These are phyloP conservation scores for Striga asiatica DNA, from an alignment of 257 asterid genomes.

Conservation along the genomic window DNA sequence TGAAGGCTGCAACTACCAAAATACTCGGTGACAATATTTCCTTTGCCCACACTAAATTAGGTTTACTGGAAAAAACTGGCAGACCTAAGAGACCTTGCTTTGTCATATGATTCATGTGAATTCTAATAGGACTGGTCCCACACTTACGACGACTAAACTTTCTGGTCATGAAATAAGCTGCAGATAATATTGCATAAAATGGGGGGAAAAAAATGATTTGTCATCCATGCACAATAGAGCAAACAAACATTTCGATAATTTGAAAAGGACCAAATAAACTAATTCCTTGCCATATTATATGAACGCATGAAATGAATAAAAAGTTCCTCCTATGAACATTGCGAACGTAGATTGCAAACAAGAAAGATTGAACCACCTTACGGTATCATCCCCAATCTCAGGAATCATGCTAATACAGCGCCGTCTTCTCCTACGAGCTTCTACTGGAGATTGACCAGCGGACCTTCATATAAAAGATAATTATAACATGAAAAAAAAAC, in stretches of 20 bases:
- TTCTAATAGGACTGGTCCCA: background rate
- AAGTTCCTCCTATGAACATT: too few species aligned
- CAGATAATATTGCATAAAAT: background rate
- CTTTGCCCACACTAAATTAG: too few species aligned
- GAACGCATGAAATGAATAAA: slow-evolving; percentile 12
- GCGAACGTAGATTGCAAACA: slow-evolving; percentile 18
- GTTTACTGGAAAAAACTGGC: background rate
- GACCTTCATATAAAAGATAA: slow-evolving; percentile 50
- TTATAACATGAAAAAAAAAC: background rate
- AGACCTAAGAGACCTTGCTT: slow-evolving; percentile 5
- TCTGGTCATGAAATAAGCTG: background rate
- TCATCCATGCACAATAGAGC: too few species aligned
- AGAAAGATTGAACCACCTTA: slow-evolving; percentile 51
- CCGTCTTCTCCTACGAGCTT: slow-evolving; percentile 73
- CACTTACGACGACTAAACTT: background rate
- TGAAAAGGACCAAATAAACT: too few species aligned
- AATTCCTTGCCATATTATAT: too few species aligned
- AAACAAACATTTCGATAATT: background rate
- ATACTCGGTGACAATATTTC: too few species aligned
- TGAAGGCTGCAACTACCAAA: too few species aligned
- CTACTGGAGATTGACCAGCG: slow-evolving; percentile 74
- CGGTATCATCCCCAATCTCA: slow-evolving; percentile 95
- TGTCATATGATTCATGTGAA: slow-evolving; percentile 7
- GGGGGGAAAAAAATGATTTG: background rate
- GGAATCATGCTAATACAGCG: slow-evolving; percentile 97